Base-by-base conservation (phyloP, 176 grass and related monocot genomes). In the Rhynchospora breviuscula region DNA sequence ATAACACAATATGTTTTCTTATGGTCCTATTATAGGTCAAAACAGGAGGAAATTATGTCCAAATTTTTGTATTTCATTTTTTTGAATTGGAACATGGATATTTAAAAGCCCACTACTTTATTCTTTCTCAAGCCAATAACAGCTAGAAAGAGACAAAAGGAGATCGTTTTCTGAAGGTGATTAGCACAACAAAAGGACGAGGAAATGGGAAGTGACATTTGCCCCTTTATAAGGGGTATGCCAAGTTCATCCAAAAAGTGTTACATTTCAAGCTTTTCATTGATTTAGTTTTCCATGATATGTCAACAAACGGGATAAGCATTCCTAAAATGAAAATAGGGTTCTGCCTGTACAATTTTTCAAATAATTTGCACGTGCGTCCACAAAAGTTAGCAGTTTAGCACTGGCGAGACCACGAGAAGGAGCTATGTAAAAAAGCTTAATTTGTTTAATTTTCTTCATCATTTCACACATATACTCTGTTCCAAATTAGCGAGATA, bases 211-310 rank as follows among this genome's bases (percentile, higher is more conserved):
- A 80, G 1, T 61, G 78, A 80, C 8, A 46, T 1, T 29, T 63
- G 78, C 78, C 78, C 78, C 78, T 22, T 12, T 17, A 80, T 44
- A 2, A 22, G 11, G 57, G 78, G 26, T 21, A 81, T 57, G 63
- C 59, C 78, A 81, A 63, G 40, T 17, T 81, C 58, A 81, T 81
- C 78, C 78, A 81, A 63, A 81, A 21, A 44, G 18, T 59, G 57
- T 53, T 74, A 18, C 9, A 63, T 14, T 81, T 81, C 40, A 61
- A 63, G 73, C 73, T 77, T 54, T 77, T 26, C 49, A 56, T 33
- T 17, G 22, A 77, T 56, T 56, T 56, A 31, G 21, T 77, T 77
- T 31, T 56, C 6, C 22, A 53, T 54, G 22, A 31, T 0, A 49
- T 77, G 73, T 77, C 73, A 52, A 29, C 49, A 77, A 53, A 47